Percentiles rank a stretch among this genome's conserved stretches.
Evolutionary conservation across 2,329 filamentous ascomycete species (phyloP).

Genomic region (Penicillium sp.): DNA sequence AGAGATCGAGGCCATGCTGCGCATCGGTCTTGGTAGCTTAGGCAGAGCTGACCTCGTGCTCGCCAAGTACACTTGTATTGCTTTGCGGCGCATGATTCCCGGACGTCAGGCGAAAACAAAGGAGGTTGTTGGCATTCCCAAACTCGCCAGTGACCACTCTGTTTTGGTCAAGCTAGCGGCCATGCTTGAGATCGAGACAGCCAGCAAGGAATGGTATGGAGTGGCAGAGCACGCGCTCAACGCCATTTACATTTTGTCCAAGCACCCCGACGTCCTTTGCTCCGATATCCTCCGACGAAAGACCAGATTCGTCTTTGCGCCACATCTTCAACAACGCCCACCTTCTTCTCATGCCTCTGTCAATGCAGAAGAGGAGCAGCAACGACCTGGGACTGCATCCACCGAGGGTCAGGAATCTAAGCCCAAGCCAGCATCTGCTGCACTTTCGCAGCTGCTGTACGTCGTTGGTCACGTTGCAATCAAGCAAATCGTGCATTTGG

Average conservation of each 20-base stretch:
- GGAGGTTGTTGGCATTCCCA: constrained; percentile 57
- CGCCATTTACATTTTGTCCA: constrained; percentile 90
- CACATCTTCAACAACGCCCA: constrained; percentile 27
- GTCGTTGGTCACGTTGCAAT: constrained; percentile 95
- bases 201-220: constrained; percentile 92
- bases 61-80: constrained; percentile 93
- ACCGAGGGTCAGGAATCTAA: constrained; percentile 42
- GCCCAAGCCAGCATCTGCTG: constrained; percentile 65
- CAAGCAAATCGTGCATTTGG: constrained; percentile 97
- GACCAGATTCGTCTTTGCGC: constrained; percentile 75
- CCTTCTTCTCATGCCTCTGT: constrained; percentile 25
- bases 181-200: constrained; percentile 79
- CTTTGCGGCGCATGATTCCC: constrained; percentile 85
- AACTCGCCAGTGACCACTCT: constrained; percentile 87
- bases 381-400: constrained; percentile 33
- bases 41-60: constrained; percentile 81
- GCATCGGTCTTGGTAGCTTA: constrained; percentile 78
- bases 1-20: constrained; percentile 91
- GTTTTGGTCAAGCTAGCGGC: constrained; percentile 76
- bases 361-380: constrained; percentile 33
- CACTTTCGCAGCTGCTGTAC: constrained; percentile 86
- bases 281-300: constrained; percentile 86
- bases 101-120: constrained; percentile 77
- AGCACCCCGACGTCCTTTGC: constrained; percentile 89
- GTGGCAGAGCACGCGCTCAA: constrained; percentile 94